phyloP scores from a whole-genome alignment of 2,329 filamentous ascomycete species.

The Hirsutella minnesotensis region DNA sequence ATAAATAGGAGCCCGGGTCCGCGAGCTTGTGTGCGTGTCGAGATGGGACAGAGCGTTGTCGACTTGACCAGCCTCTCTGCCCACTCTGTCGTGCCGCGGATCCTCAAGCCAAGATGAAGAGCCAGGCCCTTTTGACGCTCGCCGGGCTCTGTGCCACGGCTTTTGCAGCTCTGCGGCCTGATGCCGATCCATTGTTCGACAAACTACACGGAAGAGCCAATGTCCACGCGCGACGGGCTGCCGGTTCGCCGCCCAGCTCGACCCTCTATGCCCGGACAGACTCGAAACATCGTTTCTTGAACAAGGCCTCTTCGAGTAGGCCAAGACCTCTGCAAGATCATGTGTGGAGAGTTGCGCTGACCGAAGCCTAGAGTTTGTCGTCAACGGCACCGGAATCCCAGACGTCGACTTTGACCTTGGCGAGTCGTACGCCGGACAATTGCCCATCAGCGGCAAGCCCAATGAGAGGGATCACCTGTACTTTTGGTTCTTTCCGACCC shows the following conservation, averaged over 20 bases:
- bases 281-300: neutral
- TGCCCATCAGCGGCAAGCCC: conserved; percentile 37
- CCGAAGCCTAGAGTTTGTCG: conserved; percentile 33
- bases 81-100: too few relatives aligned
- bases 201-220: neutral
- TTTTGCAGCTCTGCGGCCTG: too few relatives aligned
- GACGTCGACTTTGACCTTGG: conserved; percentile 53
- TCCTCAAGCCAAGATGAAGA: too few relatives aligned
- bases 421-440: conserved; percentile 45
- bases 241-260: neutral
- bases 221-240: too few relatives aligned
- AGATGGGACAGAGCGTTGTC: too few relatives aligned
- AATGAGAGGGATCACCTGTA: conserved; percentile 42
- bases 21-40: too few relatives aligned
- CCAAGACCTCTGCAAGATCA: too few relatives aligned
- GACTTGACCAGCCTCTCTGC: too few relatives aligned
- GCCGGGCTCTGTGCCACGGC: too few relatives aligned
- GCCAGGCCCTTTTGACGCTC: too few relatives aligned
- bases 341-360: neutral
- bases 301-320: neutral
- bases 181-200: neutral
- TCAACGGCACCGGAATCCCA: conserved; percentile 49
- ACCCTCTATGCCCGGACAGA: neutral
- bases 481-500: conserved; percentile 57
- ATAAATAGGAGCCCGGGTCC: too few relatives aligned